Evolutionary conservation across 2,329 filamentous ascomycete species (phyloP), one percentile per base, ranked within the genome.

Genomic region (Stagonosporopsis chrysanthemi): DNA sequence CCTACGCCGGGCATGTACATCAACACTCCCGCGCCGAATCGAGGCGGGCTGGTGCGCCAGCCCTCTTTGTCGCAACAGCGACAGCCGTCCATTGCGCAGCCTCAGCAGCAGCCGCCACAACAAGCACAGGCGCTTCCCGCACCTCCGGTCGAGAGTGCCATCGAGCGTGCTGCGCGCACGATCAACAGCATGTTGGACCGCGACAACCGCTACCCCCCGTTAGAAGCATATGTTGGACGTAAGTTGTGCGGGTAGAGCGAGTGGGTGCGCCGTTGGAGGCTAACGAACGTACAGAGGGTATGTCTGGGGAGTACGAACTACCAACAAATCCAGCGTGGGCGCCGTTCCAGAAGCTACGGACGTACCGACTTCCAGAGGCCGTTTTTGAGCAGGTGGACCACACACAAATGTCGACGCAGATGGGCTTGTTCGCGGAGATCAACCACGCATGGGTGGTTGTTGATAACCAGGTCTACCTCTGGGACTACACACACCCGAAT

Each of bases 381-480:
- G 90, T 99, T 49, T 94, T 98, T 71, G 90, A 96, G 67, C 92
- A 97, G 73, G 94, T 96, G 76, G 96, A 99, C 68, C 83, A 86
- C 48, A 90, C 91, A 56, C 88, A 96, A 72, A 87, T 97, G 23
- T 89, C 90, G 57, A 97, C 93, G n/a, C 86, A 87, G 70, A 96
- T 99, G 90, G 96, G 96, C 9, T 82, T 99, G 31, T 98, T 99
- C 76, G 91, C 95, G 17, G 91, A 96, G 77, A 84, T 99, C 70
- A 93, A 94, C 70, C 92, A 98, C 77, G 95, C 94, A 28, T 99
- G 93, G 90, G 90, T 97, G 52, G 87, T 91, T 23, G 95, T 99
- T 73, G 95, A 99, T 79, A 97, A 96, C 79, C 91, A 91, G 61
- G 83, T 99, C 41, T 99, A 97, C 74, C 83, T 99, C 15, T 99